Percentiles rank a stretch among this genome's conserved stretches.
Conservation (phyloP, 768 basidiomycete species). For the Podaxis sp. region DNA sequence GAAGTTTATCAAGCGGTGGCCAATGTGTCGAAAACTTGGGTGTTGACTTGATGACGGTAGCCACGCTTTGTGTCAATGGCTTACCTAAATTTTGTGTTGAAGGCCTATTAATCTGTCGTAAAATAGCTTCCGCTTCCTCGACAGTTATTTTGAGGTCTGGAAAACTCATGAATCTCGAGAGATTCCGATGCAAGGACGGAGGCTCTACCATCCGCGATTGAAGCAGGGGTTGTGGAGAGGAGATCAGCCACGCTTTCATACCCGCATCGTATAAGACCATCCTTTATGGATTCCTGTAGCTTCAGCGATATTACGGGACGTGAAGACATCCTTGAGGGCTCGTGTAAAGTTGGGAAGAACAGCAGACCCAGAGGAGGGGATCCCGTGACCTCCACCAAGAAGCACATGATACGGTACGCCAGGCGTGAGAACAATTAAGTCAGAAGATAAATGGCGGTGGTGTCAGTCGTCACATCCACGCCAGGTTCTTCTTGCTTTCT, state of each 20-base stretch:
- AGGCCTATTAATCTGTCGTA: slow-evolving; percentile 35
- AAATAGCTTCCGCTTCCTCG: slow-evolving; percentile 40
- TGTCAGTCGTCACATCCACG: slow-evolving; percentile 8
- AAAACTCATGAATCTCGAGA: neutral
- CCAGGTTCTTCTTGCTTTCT: slow-evolving; percentile 19
- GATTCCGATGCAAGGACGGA: neutral
- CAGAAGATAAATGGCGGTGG: neutral
- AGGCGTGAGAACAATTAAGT: slow-evolving; percentile 8
- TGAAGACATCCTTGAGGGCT: slow-evolving; percentile 27
- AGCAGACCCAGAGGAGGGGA: neutral
- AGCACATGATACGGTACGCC: neutral
- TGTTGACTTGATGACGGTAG: slow-evolving; percentile 29
- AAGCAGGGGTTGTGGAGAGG: slow-evolving; percentile 33
- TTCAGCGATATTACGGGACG: slow-evolving; percentile 43
- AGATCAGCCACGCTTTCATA: slow-evolving; percentile 59
- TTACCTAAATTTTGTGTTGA: slow-evolving; percentile 17
- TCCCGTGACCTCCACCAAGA: neutral
- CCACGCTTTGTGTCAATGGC: slow-evolving; percentile 54
- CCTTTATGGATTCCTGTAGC: slow-evolving; percentile 41
- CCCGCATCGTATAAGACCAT: slow-evolving; percentile 45
- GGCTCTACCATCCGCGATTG: slow-evolving; percentile 45
- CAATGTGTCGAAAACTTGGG: slow-evolving; percentile 38
- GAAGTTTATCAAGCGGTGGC: slow-evolving; percentile 48
- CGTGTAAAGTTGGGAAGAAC: too few relatives aligned
- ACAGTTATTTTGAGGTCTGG: slow-evolving; percentile 50